Conservation (phyloP, 495 filamentous ascomycete genomes). For the Penicillium crystallinum region DNA sequence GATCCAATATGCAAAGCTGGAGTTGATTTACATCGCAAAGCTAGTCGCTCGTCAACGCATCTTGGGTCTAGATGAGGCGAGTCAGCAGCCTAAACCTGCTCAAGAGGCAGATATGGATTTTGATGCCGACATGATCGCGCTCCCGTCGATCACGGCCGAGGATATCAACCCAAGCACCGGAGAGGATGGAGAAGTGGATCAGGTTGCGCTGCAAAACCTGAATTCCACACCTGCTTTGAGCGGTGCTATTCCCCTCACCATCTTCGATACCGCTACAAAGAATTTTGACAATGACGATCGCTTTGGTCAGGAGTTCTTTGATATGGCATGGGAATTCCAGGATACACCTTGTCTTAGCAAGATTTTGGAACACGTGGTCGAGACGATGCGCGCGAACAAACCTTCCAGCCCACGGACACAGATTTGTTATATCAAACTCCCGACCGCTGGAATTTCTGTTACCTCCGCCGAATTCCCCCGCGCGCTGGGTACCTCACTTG, state of each 20-base stretch:
- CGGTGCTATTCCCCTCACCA: conserved; percentile 86
- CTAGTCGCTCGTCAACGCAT: conserved; percentile 66
- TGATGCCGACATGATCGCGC: conserved; percentile 52
- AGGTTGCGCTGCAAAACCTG: conserved; percentile 55
- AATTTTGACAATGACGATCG: conserved; percentile 57
- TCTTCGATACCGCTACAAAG: conserved; percentile 84
- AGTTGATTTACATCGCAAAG: conserved; percentile 85
- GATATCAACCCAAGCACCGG: conserved; percentile 58
- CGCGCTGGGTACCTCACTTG: conserved; percentile 59
- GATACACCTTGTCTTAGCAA: conserved; percentile 56
- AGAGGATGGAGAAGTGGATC: conserved; percentile 46
- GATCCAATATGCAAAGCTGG: conserved; percentile 85
- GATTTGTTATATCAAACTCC: conserved; percentile 66
- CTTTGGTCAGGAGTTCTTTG: conserved; percentile 71
- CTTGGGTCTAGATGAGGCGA: conserved; percentile 57
- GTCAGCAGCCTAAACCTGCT: conserved; percentile 36
- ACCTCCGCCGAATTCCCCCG: conserved; percentile 67
- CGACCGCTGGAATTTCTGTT: conserved; percentile 58
- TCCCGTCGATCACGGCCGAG: conserved; percentile 59
- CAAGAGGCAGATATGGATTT: conserved; percentile 31
- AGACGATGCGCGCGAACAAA: conserved; percentile 52
- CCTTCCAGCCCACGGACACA: conserved; percentile 54
- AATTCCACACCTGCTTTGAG: conserved; percentile 74
- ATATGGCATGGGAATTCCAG: conserved; percentile 66
- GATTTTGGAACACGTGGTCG: conserved; percentile 73